These are phyloP conservation scores for Parasarocladium wereldwijsianum DNA, from an alignment of 2,329 filamentous ascomycete species.

Conservation along the genomic window DNA sequence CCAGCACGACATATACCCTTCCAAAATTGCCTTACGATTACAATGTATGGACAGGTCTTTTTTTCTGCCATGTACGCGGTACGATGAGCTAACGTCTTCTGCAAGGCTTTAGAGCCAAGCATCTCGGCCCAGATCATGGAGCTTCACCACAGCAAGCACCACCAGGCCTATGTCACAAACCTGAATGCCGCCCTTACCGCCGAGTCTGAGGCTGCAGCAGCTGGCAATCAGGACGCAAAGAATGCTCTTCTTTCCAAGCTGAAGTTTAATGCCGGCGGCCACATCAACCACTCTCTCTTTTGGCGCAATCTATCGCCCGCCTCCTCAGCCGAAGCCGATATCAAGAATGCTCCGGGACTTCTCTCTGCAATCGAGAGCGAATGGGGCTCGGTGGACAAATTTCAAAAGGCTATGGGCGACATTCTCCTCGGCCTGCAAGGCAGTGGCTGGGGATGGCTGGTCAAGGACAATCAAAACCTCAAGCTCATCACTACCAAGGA, in stretches of 20 bases:
- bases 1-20: slow-evolving; percentile 36
- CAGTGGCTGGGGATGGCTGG: slow-evolving; percentile 80
- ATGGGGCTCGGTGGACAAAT: slow-evolving; percentile 55
- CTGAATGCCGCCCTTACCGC: slow-evolving; percentile 52
- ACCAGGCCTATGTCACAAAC: slow-evolving; percentile 65
- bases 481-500: slow-evolving; percentile 73
- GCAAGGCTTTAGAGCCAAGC: slow-evolving; percentile 55
- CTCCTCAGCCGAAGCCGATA: slow-evolving; percentile 39
- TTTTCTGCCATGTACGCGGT: no score
- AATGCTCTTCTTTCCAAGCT: slow-evolving; percentile 55
- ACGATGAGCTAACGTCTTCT: no score
- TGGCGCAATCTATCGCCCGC: slow-evolving; percentile 69
- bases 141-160: slow-evolving; percentile 66
- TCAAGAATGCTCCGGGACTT: slow-evolving; percentile 41
- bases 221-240: slow-evolving; percentile 46
- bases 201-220: slow-evolving; percentile 39
- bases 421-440: slow-evolving; percentile 61
- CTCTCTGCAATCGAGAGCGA: slow-evolving; percentile 43
- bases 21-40: slow-evolving; percentile 55
- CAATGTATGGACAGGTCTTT: no score
- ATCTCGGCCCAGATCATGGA: slow-evolving; percentile 72
- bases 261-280: slow-evolving; percentile 82
- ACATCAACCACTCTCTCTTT: slow-evolving; percentile 88
- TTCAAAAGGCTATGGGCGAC: slow-evolving; percentile 50
- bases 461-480: slow-evolving; percentile 47